A percentile compares a stretch with the other conserved stretches of the same genome.
Conservation (phyloP, 768 basidiomycete genomes). For the Agrocybe pediades region DNA sequence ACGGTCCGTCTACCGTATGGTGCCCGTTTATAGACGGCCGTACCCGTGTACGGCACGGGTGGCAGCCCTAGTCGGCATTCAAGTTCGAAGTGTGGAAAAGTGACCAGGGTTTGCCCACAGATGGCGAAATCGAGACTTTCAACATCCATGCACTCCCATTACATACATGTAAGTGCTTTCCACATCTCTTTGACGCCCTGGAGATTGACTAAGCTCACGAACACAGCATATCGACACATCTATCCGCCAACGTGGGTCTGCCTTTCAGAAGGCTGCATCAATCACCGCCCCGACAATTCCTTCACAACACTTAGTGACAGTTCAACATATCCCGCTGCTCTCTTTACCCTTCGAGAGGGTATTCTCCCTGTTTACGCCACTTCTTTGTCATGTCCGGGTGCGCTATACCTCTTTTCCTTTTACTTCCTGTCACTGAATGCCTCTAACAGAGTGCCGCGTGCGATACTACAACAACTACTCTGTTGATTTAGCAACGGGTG, state of each 20-base stretch:
- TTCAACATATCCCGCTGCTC: slow-evolving; percentile 14
- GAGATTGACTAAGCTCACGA: too few species aligned
- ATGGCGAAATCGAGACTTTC: too few species aligned
- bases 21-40: too few species aligned
- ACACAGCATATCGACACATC: slow-evolving; percentile 4
- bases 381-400: slow-evolving; percentile 28
- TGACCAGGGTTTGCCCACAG: too few species aligned
- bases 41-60: too few species aligned
- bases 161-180: background rate
- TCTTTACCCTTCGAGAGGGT: slow-evolving; percentile 22
- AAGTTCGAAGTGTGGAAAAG: too few species aligned
- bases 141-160: slow-evolving; percentile 1
- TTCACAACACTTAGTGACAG: background rate
- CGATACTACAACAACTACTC: slow-evolving; percentile 22
- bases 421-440: background rate
- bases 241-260: slow-evolving; percentile 5
- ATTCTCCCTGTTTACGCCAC: slow-evolving; percentile 23
- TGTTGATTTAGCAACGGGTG: slow-evolving; percentile 7
- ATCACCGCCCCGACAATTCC: too few species aligned
- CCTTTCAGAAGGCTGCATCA: background rate
- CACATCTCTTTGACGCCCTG: background rate
- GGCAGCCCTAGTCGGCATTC: too few species aligned
- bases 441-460: slow-evolving; percentile 12
- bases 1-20: too few species aligned
- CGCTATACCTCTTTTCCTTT: background rate